Evolutionary conservation across 345 rosid species (phyloP).

Genomic region (Reutealis trisperma): DNA sequence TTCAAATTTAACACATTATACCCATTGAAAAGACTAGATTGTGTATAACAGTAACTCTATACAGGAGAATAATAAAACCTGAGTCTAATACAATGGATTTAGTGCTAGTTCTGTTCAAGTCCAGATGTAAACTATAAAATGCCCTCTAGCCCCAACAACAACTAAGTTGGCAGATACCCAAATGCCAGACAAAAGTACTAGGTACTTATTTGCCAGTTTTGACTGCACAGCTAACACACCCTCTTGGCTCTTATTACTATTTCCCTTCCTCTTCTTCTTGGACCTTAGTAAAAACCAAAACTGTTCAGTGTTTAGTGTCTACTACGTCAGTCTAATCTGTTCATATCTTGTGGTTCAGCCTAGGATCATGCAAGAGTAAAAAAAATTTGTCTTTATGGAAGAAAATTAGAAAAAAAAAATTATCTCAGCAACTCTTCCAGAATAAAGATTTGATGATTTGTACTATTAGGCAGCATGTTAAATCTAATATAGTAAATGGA

Average conservation of each 20-base stretch:
- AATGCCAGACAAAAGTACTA: slow-evolving; percentile 16
- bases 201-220: slow-evolving; percentile 28
- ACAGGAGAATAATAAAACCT: neutral
- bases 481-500: too few species aligned
- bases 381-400: neutral
- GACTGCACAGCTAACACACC: slow-evolving; percentile 8
- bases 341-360: slow-evolving; percentile 20
- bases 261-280: neutral
- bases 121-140: neutral
- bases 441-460: too few species aligned
- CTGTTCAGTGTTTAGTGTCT: neutral
- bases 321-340: slow-evolving; percentile 14
- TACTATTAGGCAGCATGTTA: too few species aligned
- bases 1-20: neutral
- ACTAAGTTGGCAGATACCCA: slow-evolving; percentile 7
- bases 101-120: neutral
- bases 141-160: neutral
- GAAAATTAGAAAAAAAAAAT: too few species aligned
- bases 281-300: neutral
- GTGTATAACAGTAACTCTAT: too few species aligned
- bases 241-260: neutral
- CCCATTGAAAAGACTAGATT: neutral
- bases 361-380: neutral
- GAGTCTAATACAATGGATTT: neutral
- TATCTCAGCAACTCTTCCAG: neutral